Evolutionary conservation across 2,329 filamentous ascomycete genomes (phyloP).

Genomic region (Aspergillus viridinutans): DNA sequence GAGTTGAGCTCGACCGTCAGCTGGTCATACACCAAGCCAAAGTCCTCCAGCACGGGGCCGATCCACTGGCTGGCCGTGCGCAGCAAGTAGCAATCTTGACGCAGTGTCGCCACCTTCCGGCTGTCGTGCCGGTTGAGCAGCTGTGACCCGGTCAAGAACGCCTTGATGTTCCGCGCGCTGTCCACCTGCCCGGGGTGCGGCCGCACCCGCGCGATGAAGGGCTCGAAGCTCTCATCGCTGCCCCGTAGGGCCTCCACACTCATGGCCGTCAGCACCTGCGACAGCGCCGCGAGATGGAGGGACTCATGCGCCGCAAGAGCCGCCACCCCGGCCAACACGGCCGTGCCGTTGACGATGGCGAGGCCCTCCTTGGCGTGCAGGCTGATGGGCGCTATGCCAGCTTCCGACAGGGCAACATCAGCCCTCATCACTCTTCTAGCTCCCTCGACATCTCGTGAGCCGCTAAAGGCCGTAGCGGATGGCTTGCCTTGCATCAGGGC

Average conservation of each 20-base stretch:
- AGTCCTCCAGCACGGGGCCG: constrained; percentile 61
- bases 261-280: constrained; percentile 59
- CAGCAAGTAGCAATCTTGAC: constrained; percentile 61
- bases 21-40: constrained; percentile 54
- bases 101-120: constrained; percentile 34
- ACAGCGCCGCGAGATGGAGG: constrained; percentile 49
- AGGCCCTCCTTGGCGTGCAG: constrained; percentile 46
- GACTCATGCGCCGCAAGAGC: constrained; percentile 50
- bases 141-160: constrained; percentile 47
- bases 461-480: constrained; percentile 5
- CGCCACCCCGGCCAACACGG: constrained; percentile 44
- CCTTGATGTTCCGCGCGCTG: constrained; percentile 51
- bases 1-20: constrained; percentile 60
- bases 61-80: constrained; percentile 65
- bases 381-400: constrained; percentile 26
- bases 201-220: constrained; percentile 54
- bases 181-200: constrained; percentile 60
- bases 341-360: constrained; percentile 49
- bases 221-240: constrained; percentile 52
- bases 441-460: too few species aligned
- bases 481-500: constrained; percentile 36
- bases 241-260: constrained; percentile 56
- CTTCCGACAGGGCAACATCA: constrained; percentile 8
- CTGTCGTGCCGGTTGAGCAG: constrained; percentile 31
- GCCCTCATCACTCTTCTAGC: too few species aligned